These are phyloP conservation scores for Colletotrichum horii DNA, from an alignment of 2,329 filamentous ascomycete species.

Conservation along the genomic window DNA sequence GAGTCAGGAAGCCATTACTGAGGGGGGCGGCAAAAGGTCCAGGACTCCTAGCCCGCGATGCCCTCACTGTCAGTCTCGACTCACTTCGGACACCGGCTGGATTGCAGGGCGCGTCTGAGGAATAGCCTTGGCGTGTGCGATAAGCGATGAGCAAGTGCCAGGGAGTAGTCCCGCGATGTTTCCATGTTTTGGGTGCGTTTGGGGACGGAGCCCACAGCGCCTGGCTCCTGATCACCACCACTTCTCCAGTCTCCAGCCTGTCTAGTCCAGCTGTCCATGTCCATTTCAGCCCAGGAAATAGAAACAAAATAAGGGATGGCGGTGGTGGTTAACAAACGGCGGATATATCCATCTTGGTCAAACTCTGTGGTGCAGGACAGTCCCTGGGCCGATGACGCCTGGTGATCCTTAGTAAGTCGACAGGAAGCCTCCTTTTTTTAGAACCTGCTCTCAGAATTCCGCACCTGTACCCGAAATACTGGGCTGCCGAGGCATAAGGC, in stretches of 20 bases:
- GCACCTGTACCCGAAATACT: background rate
- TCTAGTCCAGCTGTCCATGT: background rate
- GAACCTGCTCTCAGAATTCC: background rate
- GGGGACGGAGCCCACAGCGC: background rate
- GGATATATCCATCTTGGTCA: background rate
- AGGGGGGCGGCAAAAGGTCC: background rate
- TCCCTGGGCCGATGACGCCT: background rate
- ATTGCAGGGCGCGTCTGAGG: constrained; percentile 10
- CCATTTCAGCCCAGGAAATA: background rate
- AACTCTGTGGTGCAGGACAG: background rate
- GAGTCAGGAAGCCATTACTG: background rate
- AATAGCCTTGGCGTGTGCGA: constrained; percentile 12
- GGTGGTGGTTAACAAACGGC: background rate
- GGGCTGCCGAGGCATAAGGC: background rate
- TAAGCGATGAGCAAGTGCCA: constrained; percentile 7
- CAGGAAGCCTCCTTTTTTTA: background rate
- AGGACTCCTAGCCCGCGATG: background rate
- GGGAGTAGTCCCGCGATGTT: constrained; percentile 1
- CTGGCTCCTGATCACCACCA: background rate
- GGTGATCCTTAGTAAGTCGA: background rate
- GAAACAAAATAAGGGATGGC: background rate
- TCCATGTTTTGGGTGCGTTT: constrained; percentile 19
- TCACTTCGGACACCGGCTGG: background rate
- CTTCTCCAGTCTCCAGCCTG: background rate
- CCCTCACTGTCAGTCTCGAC: background rate